Percentiles rank a stretch among this genome's conserved stretches.
Evolutionary conservation across 164 flowering plant species (phyloP).

Genomic region (Vitis rotundifolia): DNA sequence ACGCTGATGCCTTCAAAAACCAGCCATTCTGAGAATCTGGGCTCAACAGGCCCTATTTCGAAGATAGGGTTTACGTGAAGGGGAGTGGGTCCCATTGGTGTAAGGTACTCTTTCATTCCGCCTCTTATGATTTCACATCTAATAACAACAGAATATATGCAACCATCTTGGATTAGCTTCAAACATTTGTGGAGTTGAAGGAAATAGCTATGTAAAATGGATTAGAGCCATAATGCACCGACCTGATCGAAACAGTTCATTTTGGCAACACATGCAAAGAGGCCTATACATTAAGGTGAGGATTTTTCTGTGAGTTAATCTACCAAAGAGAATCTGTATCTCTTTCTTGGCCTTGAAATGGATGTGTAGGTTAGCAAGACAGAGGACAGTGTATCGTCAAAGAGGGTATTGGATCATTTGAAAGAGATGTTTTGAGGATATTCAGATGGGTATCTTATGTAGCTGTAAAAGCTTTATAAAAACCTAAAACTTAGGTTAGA

Average conservation of each 20-base stretch:
- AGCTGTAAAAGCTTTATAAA: too few relatives aligned
- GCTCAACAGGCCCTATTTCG: slow-evolving; percentile 92
- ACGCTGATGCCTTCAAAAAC: slow-evolving; percentile 98
- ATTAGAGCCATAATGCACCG: neutral
- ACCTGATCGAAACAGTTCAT: neutral
- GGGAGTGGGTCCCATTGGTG: slow-evolving; percentile 95
- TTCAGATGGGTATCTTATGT: too few relatives aligned
- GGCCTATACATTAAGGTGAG: neutral
- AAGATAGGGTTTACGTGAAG: slow-evolving; percentile 96
- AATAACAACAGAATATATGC: slow-evolving; percentile 1
- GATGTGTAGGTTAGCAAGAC: too few relatives aligned
- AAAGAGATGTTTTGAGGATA: too few relatives aligned
- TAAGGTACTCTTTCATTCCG: slow-evolving; percentile 91
- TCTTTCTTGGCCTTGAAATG: too few relatives aligned
- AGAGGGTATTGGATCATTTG: too few relatives aligned
- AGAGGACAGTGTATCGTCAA: too few relatives aligned
- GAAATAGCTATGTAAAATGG: neutral
- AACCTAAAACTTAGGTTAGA: too few relatives aligned
- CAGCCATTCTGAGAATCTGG: slow-evolving; percentile 96
- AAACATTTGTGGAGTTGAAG: neutral
- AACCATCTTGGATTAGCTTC: neutral
- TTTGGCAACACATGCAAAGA: neutral
- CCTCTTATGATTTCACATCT: slow-evolving; percentile 89
- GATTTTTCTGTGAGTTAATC: neutral
- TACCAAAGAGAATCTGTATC: too few relatives aligned